Conservation (phyloP, 805 yeast genomes). For the Saccharomycopsis capsularis region DNA sequence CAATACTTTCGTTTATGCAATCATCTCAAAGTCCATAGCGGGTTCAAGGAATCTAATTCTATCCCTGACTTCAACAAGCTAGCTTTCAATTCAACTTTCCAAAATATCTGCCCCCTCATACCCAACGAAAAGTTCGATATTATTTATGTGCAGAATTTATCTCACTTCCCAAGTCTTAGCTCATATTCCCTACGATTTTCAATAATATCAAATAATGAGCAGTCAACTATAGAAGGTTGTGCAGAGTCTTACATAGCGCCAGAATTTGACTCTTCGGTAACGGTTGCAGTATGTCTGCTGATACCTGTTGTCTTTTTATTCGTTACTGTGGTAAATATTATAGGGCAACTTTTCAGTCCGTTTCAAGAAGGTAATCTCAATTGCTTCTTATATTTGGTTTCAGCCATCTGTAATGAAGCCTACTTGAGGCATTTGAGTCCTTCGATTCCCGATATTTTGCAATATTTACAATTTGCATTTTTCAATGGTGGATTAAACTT, state of each 20-base stretch:
- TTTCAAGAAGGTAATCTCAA: conserved; percentile 47
- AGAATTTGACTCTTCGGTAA: conserved; percentile 32
- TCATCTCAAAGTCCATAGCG: not conserved
- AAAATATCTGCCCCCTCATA: conserved; percentile 28
- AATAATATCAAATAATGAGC: conserved; percentile 34
- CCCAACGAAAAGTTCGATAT: conserved; percentile 26
- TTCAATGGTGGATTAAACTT: conserved; percentile 49
- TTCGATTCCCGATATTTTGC: conserved; percentile 39
- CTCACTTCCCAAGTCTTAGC: conserved; percentile 33
- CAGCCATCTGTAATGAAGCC: conserved; percentile 53
- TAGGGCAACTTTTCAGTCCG: conserved; percentile 42
- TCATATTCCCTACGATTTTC: conserved; percentile 38
- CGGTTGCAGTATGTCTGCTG: conserved; percentile 34
- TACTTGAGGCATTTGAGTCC: conserved; percentile 52
- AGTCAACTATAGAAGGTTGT: conserved; percentile 40
- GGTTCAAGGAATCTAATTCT: not conserved
- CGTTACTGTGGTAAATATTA: conserved; percentile 30
- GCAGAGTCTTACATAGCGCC: conserved; percentile 44
- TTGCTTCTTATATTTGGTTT: conserved; percentile 44
- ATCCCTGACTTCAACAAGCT: conserved; percentile 5
- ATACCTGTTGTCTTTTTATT: conserved; percentile 36
- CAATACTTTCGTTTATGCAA: conserved; percentile 40
- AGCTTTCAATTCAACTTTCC: not conserved
- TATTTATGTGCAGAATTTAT: conserved; percentile 24
- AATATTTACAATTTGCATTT: conserved; percentile 53